Base-by-base conservation (phyloP, 2,329 filamentous ascomycete species). In the Aureobasidium sp. region DNA sequence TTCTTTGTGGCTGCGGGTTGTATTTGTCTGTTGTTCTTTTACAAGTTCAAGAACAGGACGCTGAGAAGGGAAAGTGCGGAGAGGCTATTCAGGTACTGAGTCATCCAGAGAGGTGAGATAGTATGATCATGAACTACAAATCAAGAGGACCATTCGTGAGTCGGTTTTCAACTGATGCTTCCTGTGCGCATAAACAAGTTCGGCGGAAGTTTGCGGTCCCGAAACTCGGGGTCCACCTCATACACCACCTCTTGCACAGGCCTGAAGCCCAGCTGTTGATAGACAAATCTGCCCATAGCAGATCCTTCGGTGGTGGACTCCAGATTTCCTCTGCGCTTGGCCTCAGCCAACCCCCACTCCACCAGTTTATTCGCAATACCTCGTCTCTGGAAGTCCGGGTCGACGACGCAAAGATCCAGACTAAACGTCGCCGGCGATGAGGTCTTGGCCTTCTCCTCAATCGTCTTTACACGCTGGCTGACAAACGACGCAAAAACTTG, bases 1-100 rank as follows among this genome's bases (percentile, higher is more conserved):
- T 69, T 85, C 11, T 76, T 83, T 56, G 81, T 83, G 0, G 72
- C 76, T 1, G 72, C 70, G 0, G 79, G 79, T 1, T 77, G 79
- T 54, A 61, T 80, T 4, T 68, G 73, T 3, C 61, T 86, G 57
- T 70, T 80, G 49, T 24, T 76, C 14, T 83, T 78, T 59, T 85
- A 85, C 58, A 74, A 73, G 2, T 65, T 71, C 63, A 70, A 67
- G 56, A 77, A 77, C 59, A 57, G 62, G 52, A 59, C 60, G 21
- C 54, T 58, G 40, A 38, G 51, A 14, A 24, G 30, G 14, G 35
- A 30, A 16, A 41, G 51, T 8, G 34, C 22, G 25, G 51, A 54
- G 19, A 45, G 51, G 12, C 17, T 54, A 34, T 54, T 54, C 27
- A 54, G 41, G n/a, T 54, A 54, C 21, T 54, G 30, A 45, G 30